phyloP scores from a whole-genome alignment of 805 yeast species.

The Hemisphaericaspora nanyangensis region DNA sequence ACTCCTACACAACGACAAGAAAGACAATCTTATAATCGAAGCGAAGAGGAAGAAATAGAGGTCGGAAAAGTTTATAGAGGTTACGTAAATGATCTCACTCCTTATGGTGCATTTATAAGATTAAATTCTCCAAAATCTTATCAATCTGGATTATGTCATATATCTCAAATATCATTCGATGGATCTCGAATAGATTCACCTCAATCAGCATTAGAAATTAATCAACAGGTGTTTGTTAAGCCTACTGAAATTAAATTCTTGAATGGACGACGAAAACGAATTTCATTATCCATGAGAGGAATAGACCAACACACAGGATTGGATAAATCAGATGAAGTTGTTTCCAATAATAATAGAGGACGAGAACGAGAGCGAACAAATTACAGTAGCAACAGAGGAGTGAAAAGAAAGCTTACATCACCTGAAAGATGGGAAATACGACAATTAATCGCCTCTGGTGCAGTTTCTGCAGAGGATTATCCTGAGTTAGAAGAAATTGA shows the following conservation, averaged over 20 bases:
- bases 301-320: conserved; percentile 69
- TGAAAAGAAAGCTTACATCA: conserved; percentile 55
- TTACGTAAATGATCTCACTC: conserved; percentile 51
- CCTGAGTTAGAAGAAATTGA: conserved; percentile 47
- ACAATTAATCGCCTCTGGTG: conserved; percentile 80
- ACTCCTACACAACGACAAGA: not conserved
- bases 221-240: conserved; percentile 65
- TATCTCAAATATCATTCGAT: conserved; percentile 57
- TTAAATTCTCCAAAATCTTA: conserved; percentile 28
- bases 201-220: conserved; percentile 49
- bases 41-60: conserved; percentile 20
- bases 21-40: no score
- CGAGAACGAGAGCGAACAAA: conserved; percentile 10
- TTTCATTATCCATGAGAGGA: conserved; percentile 65
- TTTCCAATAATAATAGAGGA: not conserved
- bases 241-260: conserved; percentile 38
- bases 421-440: conserved; percentile 91
- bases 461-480: conserved; percentile 59
- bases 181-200: conserved; percentile 52
- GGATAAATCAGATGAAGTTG: conserved; percentile 21
- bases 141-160: conserved; percentile 69
- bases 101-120: conserved; percentile 77
- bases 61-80: conserved; percentile 58
- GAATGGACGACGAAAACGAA: conserved; percentile 32
- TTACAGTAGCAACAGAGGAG: conserved; percentile 17